Conservation (phyloP, 805 yeast genomes). For the Ogataea sp. region DNA sequence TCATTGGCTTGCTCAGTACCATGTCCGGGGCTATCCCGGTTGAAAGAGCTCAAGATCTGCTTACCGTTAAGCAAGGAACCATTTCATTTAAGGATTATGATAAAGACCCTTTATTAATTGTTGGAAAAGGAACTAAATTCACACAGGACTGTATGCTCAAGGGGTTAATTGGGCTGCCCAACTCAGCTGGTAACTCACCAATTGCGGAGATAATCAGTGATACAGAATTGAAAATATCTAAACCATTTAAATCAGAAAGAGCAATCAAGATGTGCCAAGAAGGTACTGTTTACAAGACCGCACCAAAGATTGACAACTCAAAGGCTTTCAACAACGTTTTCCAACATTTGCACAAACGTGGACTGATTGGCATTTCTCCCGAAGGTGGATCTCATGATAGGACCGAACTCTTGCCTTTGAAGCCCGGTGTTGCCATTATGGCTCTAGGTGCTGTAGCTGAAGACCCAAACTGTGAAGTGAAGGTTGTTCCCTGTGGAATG, state of each 20-base stretch:
- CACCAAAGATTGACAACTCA: slow-evolving; percentile 78
- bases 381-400: slow-evolving; percentile 99
- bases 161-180: slow-evolving; percentile 74
- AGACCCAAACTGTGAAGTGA: slow-evolving; percentile 63
- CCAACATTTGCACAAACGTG: slow-evolving; percentile 60
- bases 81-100: slow-evolving; percentile 36
- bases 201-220: slow-evolving; percentile 64
- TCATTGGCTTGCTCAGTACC: slow-evolving; percentile 70
- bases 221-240: slow-evolving; percentile 55
- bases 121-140: slow-evolving; percentile 64
- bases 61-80: slow-evolving; percentile 48
- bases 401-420: slow-evolving; percentile 80
- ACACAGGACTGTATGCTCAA: slow-evolving; percentile 51
- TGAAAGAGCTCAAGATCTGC: slow-evolving; percentile 80
- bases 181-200: slow-evolving; percentile 66
- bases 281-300: slow-evolving; percentile 57
- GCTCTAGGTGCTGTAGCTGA: slow-evolving; percentile 86
- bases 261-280: slow-evolving; percentile 36
- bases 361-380: slow-evolving; percentile 87
- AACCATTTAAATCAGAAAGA: slow-evolving; percentile 53
- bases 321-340: slow-evolving; percentile 76
- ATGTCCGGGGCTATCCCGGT: slow-evolving; percentile 85
- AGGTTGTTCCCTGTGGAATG: slow-evolving; percentile 93
- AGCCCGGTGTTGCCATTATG: slow-evolving; percentile 98
- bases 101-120: slow-evolving; percentile 45